Percentiles rank a stretch among this genome's conserved stretches.
These are phyloP conservation scores for Sarocladium oryzae DNA, from an alignment of 2,329 filamentous ascomycete species.

Conservation along the genomic window DNA sequence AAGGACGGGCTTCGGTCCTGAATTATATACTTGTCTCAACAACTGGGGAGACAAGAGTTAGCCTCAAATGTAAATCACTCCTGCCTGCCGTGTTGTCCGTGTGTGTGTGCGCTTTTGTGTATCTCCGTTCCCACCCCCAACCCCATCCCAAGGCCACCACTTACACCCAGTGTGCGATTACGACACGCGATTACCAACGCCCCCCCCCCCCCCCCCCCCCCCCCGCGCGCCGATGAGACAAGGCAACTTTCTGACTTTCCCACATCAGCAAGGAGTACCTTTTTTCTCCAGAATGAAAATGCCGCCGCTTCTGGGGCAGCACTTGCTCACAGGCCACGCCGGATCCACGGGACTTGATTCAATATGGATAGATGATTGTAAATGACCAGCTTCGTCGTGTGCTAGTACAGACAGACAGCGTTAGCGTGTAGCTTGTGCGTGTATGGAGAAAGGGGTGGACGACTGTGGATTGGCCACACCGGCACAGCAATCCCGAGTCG, in stretches of 20 bases:
- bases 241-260: too few relatives aligned
- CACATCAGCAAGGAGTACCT: not conserved
- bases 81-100: not conserved
- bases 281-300: conserved; percentile 1
- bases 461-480: too few relatives aligned
- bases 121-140: not conserved
- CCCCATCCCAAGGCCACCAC: not conserved
- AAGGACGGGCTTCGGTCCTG: not conserved
- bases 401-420: not conserved
- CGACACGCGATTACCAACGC: too few relatives aligned
- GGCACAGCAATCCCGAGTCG: not conserved
- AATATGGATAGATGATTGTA: not conserved
- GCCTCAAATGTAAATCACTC: not conserved
- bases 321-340: not conserved
- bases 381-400: not conserved
- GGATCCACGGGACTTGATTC: not conserved
- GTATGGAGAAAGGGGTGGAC: not conserved
- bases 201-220: too few relatives aligned
- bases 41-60: not conserved
- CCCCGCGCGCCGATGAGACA: too few relatives aligned
- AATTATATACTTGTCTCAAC: not conserved
- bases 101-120: not conserved
- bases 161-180: too few relatives aligned
- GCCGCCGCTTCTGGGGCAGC: not conserved
- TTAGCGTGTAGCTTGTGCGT: not conserved